Percentiles rank a stretch among this genome's conserved stretches.
Conservation (phyloP, 495 filamentous ascomycete species). For the Cercophora sp. region DNA sequence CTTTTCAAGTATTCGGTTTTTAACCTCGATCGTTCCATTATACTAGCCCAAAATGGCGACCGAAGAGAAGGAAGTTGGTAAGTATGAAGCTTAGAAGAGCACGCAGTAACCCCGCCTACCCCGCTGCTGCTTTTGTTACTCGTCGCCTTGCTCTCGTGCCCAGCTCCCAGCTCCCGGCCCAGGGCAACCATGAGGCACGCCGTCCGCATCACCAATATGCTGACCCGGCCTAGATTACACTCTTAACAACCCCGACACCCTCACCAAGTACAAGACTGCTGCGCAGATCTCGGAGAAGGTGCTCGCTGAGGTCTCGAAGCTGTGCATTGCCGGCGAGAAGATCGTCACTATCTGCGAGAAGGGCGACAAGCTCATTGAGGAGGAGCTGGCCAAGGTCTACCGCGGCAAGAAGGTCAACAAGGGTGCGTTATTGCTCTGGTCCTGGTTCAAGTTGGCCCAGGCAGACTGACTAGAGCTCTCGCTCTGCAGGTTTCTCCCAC, state of each 20-base stretch:
- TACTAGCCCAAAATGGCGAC: constrained; percentile 30
- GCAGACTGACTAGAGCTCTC: neutral
- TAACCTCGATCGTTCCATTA: constrained; percentile 1
- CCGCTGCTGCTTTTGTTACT: constrained; percentile 1
- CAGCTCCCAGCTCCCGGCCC: neutral
- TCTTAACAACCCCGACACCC: constrained; percentile 90
- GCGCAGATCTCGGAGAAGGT: constrained; percentile 93
- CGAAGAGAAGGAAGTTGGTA: constrained; percentile 39
- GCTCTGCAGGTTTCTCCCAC: constrained; percentile 69
- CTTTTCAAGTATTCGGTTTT: neutral
- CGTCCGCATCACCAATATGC: neutral
- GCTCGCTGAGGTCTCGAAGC: constrained; percentile 76
- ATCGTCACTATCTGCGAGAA: constrained; percentile 89
- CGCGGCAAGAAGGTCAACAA: constrained; percentile 96
- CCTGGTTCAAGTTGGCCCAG: too few relatives aligned
- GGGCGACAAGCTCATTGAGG: constrained; percentile 90
- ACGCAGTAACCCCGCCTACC: neutral
- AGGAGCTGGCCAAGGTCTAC: constrained; percentile 92
- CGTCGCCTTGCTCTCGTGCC: too few relatives aligned
- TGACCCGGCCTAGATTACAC: constrained; percentile 68
- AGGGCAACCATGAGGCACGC: neutral
- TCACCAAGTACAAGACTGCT: constrained; percentile 98
- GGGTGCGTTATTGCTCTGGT: constrained; percentile 63
- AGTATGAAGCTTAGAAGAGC: constrained; percentile 16
- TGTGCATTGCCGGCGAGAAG: constrained; percentile 81